These are phyloP conservation scores for Populus hybrid DNA, from an alignment of 441 rosid species.

Conservation along the genomic window DNA sequence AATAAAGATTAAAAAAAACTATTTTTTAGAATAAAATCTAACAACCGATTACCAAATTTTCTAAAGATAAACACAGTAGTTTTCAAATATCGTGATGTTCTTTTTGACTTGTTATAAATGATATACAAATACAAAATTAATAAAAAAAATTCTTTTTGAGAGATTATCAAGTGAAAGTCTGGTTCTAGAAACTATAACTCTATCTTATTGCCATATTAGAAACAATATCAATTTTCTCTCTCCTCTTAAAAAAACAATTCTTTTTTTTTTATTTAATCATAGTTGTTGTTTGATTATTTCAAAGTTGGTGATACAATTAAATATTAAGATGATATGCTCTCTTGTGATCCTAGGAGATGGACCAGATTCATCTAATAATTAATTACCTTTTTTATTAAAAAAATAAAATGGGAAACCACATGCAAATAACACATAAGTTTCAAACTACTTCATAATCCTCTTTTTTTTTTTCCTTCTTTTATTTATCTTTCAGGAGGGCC, in stretches of 20 bases:
- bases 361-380: background rate
- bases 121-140: too few relatives aligned
- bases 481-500: background rate
- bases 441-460: background rate
- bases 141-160: background rate
- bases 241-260: too few relatives aligned
- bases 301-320: background rate
- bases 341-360: background rate
- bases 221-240: too few relatives aligned
- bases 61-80: background rate
- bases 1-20: too few relatives aligned
- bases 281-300: background rate
- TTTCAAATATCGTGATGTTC: background rate
- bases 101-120: background rate
- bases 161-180: background rate
- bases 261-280: background rate
- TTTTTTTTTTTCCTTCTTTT: background rate
- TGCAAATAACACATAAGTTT: background rate
- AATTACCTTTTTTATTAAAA: too few relatives aligned
- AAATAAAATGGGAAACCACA: background rate
- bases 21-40: background rate
- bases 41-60: background rate
- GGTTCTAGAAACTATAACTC: background rate
- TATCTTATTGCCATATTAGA: too few relatives aligned
- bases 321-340: background rate